A percentile compares a stretch with the other conserved stretches of the same genome.
phyloP scores from a whole-genome alignment of 192 early-diverging fungal species.

The Linnemannia hyalina region DNA sequence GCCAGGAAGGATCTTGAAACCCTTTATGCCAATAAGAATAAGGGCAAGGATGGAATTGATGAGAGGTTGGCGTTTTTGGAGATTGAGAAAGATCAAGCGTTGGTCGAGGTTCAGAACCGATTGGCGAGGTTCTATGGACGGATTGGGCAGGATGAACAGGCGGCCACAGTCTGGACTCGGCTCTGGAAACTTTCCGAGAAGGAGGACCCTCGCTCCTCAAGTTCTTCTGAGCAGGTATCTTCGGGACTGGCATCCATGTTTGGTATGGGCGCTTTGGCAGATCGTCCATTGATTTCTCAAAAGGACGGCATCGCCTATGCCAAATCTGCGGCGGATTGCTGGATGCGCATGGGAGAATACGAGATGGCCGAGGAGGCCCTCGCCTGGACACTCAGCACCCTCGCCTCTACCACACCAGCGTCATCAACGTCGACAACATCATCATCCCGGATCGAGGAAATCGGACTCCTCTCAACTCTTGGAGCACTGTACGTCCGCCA shows the following conservation, averaged over 20 bases:
- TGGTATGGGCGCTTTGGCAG: background rate
- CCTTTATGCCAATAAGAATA: conserved; percentile 19
- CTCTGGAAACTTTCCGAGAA: conserved; percentile 37
- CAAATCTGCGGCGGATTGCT: conserved; percentile 39
- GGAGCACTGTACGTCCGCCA: conserved; percentile 67
- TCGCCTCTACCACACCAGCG: conserved; percentile 5
- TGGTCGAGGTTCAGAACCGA: conserved; percentile 50
- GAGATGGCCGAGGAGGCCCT: conserved; percentile 46
- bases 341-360: conserved; percentile 51
- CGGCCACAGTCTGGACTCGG: conserved; percentile 48
- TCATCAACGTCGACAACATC: background rate
- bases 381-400: conserved; percentile 58
- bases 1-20: conserved; percentile 39
- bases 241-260: conserved; percentile 13
- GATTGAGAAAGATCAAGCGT: conserved; percentile 55
- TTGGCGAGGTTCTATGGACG: conserved; percentile 56
- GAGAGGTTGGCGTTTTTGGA: conserved; percentile 20
- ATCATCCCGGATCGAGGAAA: conserved; percentile 22
- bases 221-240: background rate
- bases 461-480: conserved; percentile 49
- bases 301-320: conserved; percentile 32
- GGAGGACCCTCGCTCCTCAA: background rate
- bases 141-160: conserved; percentile 43
- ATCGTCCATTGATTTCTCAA: conserved; percentile 30
- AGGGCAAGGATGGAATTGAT: conserved; percentile 3